These are phyloP conservation scores for Sclerospora graminicola DNA, from an alignment of 352 stramenopile genomes.

Conservation along the genomic window DNA sequence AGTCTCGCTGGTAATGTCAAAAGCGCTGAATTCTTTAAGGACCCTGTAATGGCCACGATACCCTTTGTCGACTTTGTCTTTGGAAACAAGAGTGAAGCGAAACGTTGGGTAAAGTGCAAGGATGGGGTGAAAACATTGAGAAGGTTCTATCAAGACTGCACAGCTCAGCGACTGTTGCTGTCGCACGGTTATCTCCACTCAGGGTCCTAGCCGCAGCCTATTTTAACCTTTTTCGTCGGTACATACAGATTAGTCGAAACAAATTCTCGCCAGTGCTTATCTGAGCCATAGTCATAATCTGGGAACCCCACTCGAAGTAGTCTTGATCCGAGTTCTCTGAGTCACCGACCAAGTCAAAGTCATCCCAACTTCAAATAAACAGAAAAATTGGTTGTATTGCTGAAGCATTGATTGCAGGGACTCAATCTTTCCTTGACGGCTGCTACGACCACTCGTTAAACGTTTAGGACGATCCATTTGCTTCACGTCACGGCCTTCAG, in stretches of 20 bases:
- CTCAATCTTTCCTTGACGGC: conserved; percentile 11
- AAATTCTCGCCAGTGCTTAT: conserved; percentile 3
- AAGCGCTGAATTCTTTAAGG: too few species aligned
- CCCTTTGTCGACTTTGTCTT: conserved; percentile 98
- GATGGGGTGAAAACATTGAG: too few species aligned
- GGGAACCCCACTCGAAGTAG: conserved; percentile 15
- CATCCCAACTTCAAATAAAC: conserved; percentile 52
- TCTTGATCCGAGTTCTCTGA: conserved; percentile 22
- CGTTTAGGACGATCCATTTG: conserved; percentile 44
- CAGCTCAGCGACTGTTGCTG: conserved; percentile 82
- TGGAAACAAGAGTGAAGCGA: conserved; percentile 96
- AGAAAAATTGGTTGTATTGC: conserved; percentile 53
- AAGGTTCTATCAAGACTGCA: conserved; percentile 89
- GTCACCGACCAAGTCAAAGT: conserved; percentile 24
- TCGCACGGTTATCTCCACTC: conserved; percentile 96
- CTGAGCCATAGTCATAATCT: conserved; percentile 20
- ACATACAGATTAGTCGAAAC: too few species aligned
- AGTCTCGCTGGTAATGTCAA: too few species aligned
- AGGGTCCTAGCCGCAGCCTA: conserved; percentile 59
- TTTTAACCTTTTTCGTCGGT: too few species aligned
- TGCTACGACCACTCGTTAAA: conserved; percentile 12
- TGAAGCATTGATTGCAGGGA: conserved; percentile 38
- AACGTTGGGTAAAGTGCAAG: conserved; percentile 88
- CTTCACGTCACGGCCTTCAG: conserved; percentile 48
- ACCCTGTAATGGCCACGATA: too few species aligned